Conservation (phyloP, 192 early-diverging fungal species). For the Phlyctochytrium bullatum region DNA sequence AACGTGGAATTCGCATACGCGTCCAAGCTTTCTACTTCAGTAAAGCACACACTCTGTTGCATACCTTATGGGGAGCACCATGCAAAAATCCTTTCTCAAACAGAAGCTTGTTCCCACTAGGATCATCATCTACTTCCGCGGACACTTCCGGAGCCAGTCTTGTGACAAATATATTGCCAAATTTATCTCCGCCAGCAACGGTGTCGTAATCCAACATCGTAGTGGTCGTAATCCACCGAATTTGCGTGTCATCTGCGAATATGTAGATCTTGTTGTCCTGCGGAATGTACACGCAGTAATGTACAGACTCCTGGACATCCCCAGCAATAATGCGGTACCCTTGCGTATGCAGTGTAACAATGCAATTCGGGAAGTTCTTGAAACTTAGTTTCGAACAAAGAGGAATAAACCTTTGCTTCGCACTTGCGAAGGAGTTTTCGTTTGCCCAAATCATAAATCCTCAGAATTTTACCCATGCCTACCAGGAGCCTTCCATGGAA, state of each 20-base stretch:
- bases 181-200: slow-evolving; percentile 90
- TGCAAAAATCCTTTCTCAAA: slow-evolving; percentile 80
- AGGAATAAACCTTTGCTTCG: slow-evolving; percentile 64
- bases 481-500: slow-evolving; percentile 90
- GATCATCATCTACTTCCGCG: slow-evolving; percentile 82
- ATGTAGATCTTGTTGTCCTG: slow-evolving; percentile 81
- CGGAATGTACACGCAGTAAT: slow-evolving; percentile 69
- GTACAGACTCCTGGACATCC: slow-evolving; percentile 87
- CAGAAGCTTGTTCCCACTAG: slow-evolving; percentile 76
- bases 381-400: slow-evolving; percentile 3
- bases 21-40: slow-evolving; percentile 47
- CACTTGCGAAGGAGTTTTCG: slow-evolving; percentile 87
- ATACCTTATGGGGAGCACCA: slow-evolving; percentile 81
- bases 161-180: slow-evolving; percentile 87
- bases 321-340: slow-evolving; percentile 78
- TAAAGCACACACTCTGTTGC: neutral
- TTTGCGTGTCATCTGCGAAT: slow-evolving; percentile 89
- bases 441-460: slow-evolving; percentile 92
- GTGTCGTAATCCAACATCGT: slow-evolving; percentile 91
- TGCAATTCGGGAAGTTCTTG: slow-evolving; percentile 62
- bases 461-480: slow-evolving; percentile 79
- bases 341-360: slow-evolving; percentile 74
- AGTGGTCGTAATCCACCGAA: slow-evolving; percentile 79
- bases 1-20: slow-evolving; percentile 74
- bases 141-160: slow-evolving; percentile 65